Evolutionary conservation across 225 moss, liverwort and hornwort species (phyloP), one percentile per base, ranked within the genome.

Genomic region (Anthoceros angustus): DNA sequence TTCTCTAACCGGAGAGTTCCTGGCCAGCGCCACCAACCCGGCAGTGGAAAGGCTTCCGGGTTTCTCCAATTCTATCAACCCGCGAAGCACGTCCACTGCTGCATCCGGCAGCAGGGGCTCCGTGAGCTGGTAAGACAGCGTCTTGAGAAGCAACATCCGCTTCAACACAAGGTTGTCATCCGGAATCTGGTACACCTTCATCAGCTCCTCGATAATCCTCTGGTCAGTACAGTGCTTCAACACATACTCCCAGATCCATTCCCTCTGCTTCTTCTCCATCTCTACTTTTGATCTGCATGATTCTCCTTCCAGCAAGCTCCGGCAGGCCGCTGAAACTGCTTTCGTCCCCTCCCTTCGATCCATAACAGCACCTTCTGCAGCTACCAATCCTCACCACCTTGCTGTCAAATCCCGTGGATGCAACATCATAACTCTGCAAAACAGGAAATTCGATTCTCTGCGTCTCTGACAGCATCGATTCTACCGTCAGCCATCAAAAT

Each of bases 181-280:
- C 0, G 81, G 81, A 16, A 81, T 73, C 5, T 74, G 81, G 24
- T 75, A 40, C 12, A 67, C 50, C 25, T 39, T 70, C 67, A 72
- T 20, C 61, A 81, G 60, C 23, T 71, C 78, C 64, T 64, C 23
- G 39, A 78, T 69, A 74, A 78, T 70, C 21, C 42, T 45, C 26
- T 43, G 66, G 2, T 78, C 67, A 8, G 61, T 25, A 71, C 71
- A 65, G 64, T 72, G 71, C 49, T 74, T 75, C 32, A 81, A 68
- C 12, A 81, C 62, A 64, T 73, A 78, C 66, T 81, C 81, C 81
- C 81, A 81, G 18, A 81, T 73, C 81, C 81, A 81, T 63, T 81
- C 78, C 64, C 69, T 78, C 67, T 81, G 78, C 42, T 76, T 78
- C 49, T 45, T 70, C 40, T 78, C 81, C 72, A 43, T 50, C 3